Base-by-base conservation (phyloP, 2,329 filamentous ascomycete species). In the Talaromyces sp. region DNA sequence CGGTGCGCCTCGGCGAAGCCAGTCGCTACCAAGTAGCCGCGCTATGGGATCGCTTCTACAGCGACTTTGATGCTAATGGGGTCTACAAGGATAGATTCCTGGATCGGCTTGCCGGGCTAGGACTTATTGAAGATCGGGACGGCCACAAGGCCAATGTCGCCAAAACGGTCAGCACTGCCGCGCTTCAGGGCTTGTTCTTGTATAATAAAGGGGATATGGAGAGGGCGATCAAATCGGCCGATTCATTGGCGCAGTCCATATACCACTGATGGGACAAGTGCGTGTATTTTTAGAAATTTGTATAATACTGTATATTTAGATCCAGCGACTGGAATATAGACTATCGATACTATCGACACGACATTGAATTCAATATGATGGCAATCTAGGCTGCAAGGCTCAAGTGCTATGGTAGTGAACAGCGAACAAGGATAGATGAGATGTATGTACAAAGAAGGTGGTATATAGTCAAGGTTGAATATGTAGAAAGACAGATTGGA, bases 1-100 rank as follows among this genome's bases (percentile, higher is more conserved):
- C 91, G 67, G 85, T 96, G 3, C 86, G 91, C 60, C 89, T 99
- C 56, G 94, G 93, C 42, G 90, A 96, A 75, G 92, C 94, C 34
- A 94, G 90, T 2, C 83, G 87, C 62, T 89, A 90, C 73, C 95
- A 98, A 76, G 93, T 96, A 18, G 85, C 81, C 14, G 83, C 89
- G 75, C 90, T 99, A 78, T 99, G 94, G 92, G 89, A 96, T 74
- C 87, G 95, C 23, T 99, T 98, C 79, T 99, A 98, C 71, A 89
- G 90, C 4, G 91, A 96, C 36, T 80, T 91, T 28, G 93, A 96
- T 70, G 67, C 69, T 0, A 83, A 87, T 60, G 87, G 87, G 16
- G 75, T 78, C 5, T 84, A 87, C 23, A 87, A 87, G 68, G 78
- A 83, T 68, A 80, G 83, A 18, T 98, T 99, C 78, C 76, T 98